Evolutionary conservation across 1,284 basidiomycete species (phyloP).

Genomic region (Ustilago bromivora): DNA sequence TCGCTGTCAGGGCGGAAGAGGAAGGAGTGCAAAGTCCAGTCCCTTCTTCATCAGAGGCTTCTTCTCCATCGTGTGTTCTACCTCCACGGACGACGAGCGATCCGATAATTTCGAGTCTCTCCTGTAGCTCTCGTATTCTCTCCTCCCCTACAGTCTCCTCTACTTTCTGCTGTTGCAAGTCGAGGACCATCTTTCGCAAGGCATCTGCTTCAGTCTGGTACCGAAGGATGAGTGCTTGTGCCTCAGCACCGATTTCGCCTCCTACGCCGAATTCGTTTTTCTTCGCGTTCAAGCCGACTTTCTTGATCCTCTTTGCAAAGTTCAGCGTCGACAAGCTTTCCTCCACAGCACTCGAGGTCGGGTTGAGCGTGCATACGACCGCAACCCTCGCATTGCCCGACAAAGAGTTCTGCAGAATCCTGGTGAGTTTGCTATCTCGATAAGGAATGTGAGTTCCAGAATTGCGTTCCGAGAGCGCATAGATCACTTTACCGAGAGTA

Average conservation of each 20-base stretch:
- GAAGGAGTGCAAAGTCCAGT: neutral
- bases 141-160: slow-evolving; percentile 25
- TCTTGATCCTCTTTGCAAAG: slow-evolving; percentile 90
- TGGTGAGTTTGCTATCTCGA: slow-evolving; percentile 91
- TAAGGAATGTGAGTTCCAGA: slow-evolving; percentile 82
- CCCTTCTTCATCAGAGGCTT: slow-evolving; percentile 15
- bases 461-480: slow-evolving; percentile 59
- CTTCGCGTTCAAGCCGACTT: slow-evolving; percentile 81
- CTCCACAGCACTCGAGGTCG: slow-evolving; percentile 73
- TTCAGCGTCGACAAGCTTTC: slow-evolving; percentile 86
- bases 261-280: slow-evolving; percentile 82
- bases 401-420: slow-evolving; percentile 92
- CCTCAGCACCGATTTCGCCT: slow-evolving; percentile 52
- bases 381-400: slow-evolving; percentile 94
- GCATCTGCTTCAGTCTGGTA: slow-evolving; percentile 63
- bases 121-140: slow-evolving; percentile 49
- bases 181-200: slow-evolving; percentile 54
- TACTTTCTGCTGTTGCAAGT: slow-evolving; percentile 31
- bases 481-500: slow-evolving; percentile 69
- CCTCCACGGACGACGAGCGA: slow-evolving; percentile 61
- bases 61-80: slow-evolving; percentile 17
- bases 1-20: slow-evolving; percentile 3
- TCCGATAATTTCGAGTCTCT: slow-evolving; percentile 60
- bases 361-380: slow-evolving; percentile 87
- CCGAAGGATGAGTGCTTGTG: slow-evolving; percentile 59